Evolutionary conservation across 2,329 filamentous ascomycete genomes (phyloP), one percentile per base, ranked within the genome.

Genomic region (Drechslera avenae): DNA sequence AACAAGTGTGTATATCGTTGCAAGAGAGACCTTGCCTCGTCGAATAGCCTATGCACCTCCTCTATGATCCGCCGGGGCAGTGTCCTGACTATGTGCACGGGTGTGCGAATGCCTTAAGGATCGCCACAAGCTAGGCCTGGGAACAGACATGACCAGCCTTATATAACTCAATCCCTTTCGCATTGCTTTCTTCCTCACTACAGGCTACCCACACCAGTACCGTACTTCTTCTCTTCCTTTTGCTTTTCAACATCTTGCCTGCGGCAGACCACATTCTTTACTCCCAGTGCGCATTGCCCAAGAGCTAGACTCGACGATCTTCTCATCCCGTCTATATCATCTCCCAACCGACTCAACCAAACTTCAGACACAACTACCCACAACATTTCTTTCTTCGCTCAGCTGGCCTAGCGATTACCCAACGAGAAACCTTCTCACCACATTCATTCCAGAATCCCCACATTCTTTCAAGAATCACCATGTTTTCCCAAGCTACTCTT

Each of bases 401-500:
- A 73, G 72, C 73, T 43, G 73, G 73, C 60, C 72, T 74, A 71
- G 67, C 71, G 68, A 73, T 71, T 32, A 36, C 5, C 50, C 57
- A 30, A 37, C 55, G 60, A 50, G 63, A 54, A 58, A 21, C 59
- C 31, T 48, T 51, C 52, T 50, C 34, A 54, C 9, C 40, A 8
- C 39, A 65, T 42, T 60, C 62, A 39, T 60, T 59, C 43, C 42
- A 46, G 37, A 39, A 60, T 66, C 63, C n/a, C 4, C 43, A 9
- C 39, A 64, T 41, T 60, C 62, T 37, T 60, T 60, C 44, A 45
- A 47, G 36, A 39, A 82, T 74, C 66, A 75, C 76, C 65, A 75
- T 76, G 72, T 76, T 79, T 76, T 83, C 83, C 64, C 68, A 76
- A 64, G 70, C 79, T 59, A 65, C 83, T 56, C 72, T 83, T 66